These are phyloP conservation scores for Solanum bulbocastanum DNA, from an alignment of 257 asterid genomes.

Conservation along the genomic window DNA sequence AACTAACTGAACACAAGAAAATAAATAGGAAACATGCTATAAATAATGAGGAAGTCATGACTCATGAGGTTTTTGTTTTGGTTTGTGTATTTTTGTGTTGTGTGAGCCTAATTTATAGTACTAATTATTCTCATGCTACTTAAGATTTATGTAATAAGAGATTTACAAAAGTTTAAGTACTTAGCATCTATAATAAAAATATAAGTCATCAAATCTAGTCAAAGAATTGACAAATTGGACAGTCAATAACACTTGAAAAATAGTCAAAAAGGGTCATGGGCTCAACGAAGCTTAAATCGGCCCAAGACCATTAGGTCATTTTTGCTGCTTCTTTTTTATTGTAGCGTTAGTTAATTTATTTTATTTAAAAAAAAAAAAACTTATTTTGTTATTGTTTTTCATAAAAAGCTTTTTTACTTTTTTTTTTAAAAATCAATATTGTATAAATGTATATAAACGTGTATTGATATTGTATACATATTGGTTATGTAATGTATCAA, in stretches of 20 bases:
- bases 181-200: neutral
- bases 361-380: too few relatives aligned
- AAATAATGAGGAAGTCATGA: neutral
- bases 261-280: neutral
- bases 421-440: too few relatives aligned
- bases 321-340: too few relatives aligned
- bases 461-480: too few relatives aligned
- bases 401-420: too few relatives aligned
- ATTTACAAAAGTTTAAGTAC: neutral
- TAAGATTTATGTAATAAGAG: neutral
- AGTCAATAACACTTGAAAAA: neutral
- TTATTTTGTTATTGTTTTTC: too few relatives aligned
- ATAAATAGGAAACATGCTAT: neutral
- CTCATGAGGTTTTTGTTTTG: neutral
- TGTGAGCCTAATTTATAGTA: neutral
- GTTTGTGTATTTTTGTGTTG: neutral
- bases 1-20: neutral
- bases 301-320: neutral
- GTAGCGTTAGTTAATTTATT: neutral
- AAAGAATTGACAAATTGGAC: neutral
- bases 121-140: neutral
- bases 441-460: too few relatives aligned
- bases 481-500: too few relatives aligned
- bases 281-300: neutral
- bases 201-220: neutral